Percentiles rank a stretch among this genome's conserved stretches.
Conservation (phyloP, 768 basidiomycete genomes). For the Auricularia sp. region DNA sequence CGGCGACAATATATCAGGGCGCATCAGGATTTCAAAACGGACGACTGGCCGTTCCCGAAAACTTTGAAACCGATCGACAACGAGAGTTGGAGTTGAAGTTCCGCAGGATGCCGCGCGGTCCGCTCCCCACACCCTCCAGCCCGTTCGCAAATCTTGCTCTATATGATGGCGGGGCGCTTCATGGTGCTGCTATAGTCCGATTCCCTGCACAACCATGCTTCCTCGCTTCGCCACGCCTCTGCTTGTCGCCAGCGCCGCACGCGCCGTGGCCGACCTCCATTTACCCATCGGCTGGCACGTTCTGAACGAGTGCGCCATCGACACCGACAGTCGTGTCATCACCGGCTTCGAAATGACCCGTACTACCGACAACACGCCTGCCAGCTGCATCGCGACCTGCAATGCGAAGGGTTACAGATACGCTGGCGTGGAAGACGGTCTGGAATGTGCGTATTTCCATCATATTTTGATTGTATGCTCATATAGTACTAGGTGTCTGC, state of each 20-base stretch:
- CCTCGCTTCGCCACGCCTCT: too few species aligned
- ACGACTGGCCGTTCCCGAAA: too few species aligned
- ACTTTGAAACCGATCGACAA: too few species aligned
- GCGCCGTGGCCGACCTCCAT: neutral
- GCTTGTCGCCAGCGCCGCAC: neutral
- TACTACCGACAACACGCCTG: neutral
- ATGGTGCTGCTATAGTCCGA: too few species aligned
- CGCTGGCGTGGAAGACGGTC: neutral
- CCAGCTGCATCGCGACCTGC: neutral
- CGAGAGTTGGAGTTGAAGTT: too few species aligned
- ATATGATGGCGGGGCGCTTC: too few species aligned
- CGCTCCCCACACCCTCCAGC: conserved; percentile 13
- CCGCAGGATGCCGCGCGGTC: conserved; percentile 11
- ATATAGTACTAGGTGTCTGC: neutral
- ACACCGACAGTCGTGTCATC: neutral
- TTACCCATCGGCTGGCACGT: neutral
- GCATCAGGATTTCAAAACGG: too few species aligned
- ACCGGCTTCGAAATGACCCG: neutral
- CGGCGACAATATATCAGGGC: too few species aligned
- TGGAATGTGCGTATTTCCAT: too few species aligned
- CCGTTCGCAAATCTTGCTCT: too few species aligned
- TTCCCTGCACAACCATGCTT: too few species aligned
- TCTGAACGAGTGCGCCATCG: neutral
- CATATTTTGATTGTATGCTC: too few species aligned
- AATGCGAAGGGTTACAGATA: neutral